A percentile compares a stretch with the other conserved stretches of the same genome.
Evolutionary conservation across 768 basidiomycete genomes (phyloP).

Genomic region (Suillus ampliporus): DNA sequence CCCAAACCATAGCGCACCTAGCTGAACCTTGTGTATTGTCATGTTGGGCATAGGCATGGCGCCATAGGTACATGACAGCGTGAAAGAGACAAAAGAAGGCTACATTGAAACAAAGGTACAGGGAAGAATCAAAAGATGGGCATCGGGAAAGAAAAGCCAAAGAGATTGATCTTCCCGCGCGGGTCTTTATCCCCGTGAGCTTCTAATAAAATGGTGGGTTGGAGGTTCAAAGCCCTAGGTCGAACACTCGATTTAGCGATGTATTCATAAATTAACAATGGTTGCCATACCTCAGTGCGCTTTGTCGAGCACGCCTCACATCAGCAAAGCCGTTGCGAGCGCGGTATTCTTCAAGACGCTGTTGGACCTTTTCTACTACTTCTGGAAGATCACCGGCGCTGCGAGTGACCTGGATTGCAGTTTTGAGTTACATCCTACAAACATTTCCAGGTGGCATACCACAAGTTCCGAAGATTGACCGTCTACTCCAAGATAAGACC

Average conservation of each 20-base stretch:
- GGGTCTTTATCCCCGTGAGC: slow-evolving; percentile 5
- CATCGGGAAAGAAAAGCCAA: slow-evolving; percentile 24
- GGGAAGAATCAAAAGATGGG: slow-evolving; percentile 25
- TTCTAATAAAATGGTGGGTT: slow-evolving; percentile 35
- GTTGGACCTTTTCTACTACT: slow-evolving; percentile 33
- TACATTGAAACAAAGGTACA: slow-evolving; percentile 9
- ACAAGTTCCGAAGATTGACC: slow-evolving; percentile 46
- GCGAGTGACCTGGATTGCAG: slow-evolving; percentile 29
- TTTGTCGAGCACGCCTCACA: slow-evolving; percentile 26
- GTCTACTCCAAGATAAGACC: slow-evolving; percentile 41
- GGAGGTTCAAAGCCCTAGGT: slow-evolving; percentile 29
- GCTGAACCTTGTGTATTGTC: background rate
- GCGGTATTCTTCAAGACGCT: slow-evolving; percentile 31
- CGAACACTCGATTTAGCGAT: slow-evolving; percentile 11
- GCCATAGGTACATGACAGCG: slow-evolving; percentile 16
- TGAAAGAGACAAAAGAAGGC: background rate
- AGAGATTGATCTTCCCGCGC: slow-evolving; percentile 12
- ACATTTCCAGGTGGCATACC: background rate
- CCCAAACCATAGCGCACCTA: background rate
- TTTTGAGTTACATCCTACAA: background rate
- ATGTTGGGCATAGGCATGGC: slow-evolving; percentile 2
- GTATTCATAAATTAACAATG: background rate
- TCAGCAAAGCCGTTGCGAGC: slow-evolving; percentile 23
- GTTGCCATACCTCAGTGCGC: slow-evolving; percentile 26
- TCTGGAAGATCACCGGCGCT: slow-evolving; percentile 41